Percentiles rank a stretch among this genome's conserved stretches.
Evolutionary conservation across 2,329 filamentous ascomycete genomes (phyloP).

Genomic region (Metarhizium sp.): DNA sequence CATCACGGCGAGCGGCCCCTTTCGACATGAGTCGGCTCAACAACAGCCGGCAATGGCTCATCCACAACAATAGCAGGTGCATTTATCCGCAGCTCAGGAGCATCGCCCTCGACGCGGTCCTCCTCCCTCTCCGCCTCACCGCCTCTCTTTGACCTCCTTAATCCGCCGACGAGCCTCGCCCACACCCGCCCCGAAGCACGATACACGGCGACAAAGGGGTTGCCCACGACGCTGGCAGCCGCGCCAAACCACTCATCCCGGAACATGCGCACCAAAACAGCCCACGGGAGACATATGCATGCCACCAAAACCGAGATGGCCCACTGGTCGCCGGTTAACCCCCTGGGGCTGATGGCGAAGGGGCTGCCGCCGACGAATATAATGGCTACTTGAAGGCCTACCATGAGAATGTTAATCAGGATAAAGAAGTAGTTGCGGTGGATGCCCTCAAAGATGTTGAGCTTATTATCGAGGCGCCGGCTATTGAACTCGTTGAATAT

Average conservation of each 20-base stretch:
- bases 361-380: conserved; percentile 71
- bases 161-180: not conserved
- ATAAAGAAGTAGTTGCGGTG: conserved; percentile 74
- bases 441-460: conserved; percentile 83
- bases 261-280: conserved; percentile 61
- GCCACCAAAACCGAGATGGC: conserved; percentile 73
- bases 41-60: not conserved
- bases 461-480: conserved; percentile 60
- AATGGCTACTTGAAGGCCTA: conserved; percentile 76
- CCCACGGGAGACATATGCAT: conserved; percentile 65
- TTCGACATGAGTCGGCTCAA: not conserved
- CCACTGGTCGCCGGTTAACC: conserved; percentile 64
- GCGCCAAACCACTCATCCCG: conserved; percentile 47
- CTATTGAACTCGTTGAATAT: conserved; percentile 51
- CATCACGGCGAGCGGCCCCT: not conserved
- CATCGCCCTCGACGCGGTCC: not conserved
- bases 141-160: not conserved
- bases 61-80: not conserved
- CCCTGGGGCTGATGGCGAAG: conserved; percentile 50
- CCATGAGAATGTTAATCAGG: conserved; percentile 69
- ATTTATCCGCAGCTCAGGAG: not conserved
- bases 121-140: not conserved
- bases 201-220: conserved; percentile 4
- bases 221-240: conserved; percentile 2
- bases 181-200: not conserved